Conservation (phyloP, 2,329 filamentous ascomycete genomes). For the Pestalotiopsis sp. region DNA sequence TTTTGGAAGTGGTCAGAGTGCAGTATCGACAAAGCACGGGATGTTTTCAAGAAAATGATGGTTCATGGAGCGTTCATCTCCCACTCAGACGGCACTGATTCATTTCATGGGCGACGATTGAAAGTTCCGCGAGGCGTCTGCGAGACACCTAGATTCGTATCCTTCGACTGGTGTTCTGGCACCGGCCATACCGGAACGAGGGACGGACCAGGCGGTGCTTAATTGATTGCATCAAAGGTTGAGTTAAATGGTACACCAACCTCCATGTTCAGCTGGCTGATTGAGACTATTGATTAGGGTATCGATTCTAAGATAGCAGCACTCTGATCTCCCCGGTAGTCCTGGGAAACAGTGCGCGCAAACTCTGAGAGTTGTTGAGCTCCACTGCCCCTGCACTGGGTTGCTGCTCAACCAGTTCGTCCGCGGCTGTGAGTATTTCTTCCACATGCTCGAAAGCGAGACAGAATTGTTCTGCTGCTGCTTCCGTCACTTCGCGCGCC, state of each 20-base stretch:
- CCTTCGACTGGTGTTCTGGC: background rate
- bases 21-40: no score
- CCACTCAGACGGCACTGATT: background rate
- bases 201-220: background rate
- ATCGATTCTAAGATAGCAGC: constrained; percentile 47
- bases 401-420: constrained; percentile 35
- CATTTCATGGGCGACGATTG: background rate
- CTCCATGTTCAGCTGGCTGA: background rate
- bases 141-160: background rate
- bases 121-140: background rate
- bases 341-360: constrained; percentile 55
- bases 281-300: background rate
- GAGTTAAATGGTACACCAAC: background rate
- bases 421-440: constrained; percentile 46
- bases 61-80: background rate
- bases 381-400: constrained; percentile 18
- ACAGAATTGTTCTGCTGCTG: constrained; percentile 83
- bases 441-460: constrained; percentile 73
- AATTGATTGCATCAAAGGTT: background rate
- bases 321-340: constrained; percentile 63
- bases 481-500: constrained; percentile 76
- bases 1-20: no score
- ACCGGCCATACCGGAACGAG: background rate
- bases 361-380: constrained; percentile 29
- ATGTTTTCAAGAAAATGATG: background rate